Evolutionary conservation across 345 rosid species (phyloP), one percentile per base, ranked within the genome.

Genomic region (Camelina hispida): DNA sequence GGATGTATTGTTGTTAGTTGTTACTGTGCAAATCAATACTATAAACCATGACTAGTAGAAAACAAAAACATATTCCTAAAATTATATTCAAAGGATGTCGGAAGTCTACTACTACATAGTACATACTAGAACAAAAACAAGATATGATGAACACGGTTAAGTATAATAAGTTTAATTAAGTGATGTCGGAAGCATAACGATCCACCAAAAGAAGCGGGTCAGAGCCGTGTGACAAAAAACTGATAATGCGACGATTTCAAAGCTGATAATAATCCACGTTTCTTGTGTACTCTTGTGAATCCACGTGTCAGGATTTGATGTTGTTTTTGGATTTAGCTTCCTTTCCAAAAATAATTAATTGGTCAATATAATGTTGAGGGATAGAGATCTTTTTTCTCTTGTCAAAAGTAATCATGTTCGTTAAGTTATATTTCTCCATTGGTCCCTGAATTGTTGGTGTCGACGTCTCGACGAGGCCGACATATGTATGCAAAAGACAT

Each of bases 191-290:
- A 48, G 72, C 16, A 28, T 14, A 23, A 70, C 48, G 18, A 48
- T n/a, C n/a, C 35, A 58, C 52, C 51, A 38, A 66, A 48, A 67
- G 0, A 68, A 46, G 40, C 40, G 74, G 53, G 30, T 69, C 30
- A 43, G 56, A 20, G 65, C 65, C 75, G 79, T 76, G 75, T 76
- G 22, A 17, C 58, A 43, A 11, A n/a, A 22, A 11, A n/a, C 62
- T 68, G 64, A 32, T 53, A 61, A 61, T 61, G 44, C 20, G 32
- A 13, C 9, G 7, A 5, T 34, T 52, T 48, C 32, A 16, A 52
- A 53, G 48, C 50, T 42, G 3, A n/a, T 1, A 15, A 61, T 32
- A 61, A 43, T 34, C 63, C 64, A 76, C 74, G 58, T 68, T 63
- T 76, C 7, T 54, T 60, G 18, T 32, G 15, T 35, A 20, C 14